A percentile compares a stretch with the other conserved stretches of the same genome.
Evolutionary conservation across 345 rosid species (phyloP).

Genomic region (Brassica carinata): DNA sequence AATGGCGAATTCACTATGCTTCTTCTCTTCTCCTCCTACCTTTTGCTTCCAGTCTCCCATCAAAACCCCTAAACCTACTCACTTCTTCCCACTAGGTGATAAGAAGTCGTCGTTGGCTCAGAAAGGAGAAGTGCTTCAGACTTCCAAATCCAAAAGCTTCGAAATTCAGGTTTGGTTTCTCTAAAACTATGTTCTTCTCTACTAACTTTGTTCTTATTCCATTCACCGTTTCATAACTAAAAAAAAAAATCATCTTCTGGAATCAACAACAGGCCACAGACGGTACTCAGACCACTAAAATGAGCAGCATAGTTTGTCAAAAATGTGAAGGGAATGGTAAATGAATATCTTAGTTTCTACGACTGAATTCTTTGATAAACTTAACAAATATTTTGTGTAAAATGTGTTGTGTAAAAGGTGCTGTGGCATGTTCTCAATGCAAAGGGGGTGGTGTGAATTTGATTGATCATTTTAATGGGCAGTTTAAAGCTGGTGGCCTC

Average conservation of each 20-base stretch:
- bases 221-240: background rate
- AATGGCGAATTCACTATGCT: constrained; percentile 40
- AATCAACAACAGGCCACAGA: constrained; percentile 54
- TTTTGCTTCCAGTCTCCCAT: constrained; percentile 28
- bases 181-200: background rate
- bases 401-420: constrained; percentile 46
- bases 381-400: background rate
- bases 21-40: constrained; percentile 38
- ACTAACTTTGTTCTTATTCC: background rate
- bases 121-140: constrained; percentile 48
- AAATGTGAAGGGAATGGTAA: constrained; percentile 84
- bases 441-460: constrained; percentile 83
- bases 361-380: background rate
- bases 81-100: constrained; percentile 19
- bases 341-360: background rate
- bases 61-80: constrained; percentile 17
- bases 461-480: constrained; percentile 88
- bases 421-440: constrained; percentile 65
- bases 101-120: constrained; percentile 5
- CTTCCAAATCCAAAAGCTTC: constrained; percentile 54
- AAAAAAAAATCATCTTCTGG: constrained; percentile 12
- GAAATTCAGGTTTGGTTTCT: constrained; percentile 50
- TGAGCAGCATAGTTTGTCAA: constrained; percentile 65
- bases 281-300: constrained; percentile 43
- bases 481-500: constrained; percentile 83